These are phyloP conservation scores for Aquilaria malaccensis DNA, from an alignment of 345 rosid species.

Conservation along the genomic window DNA sequence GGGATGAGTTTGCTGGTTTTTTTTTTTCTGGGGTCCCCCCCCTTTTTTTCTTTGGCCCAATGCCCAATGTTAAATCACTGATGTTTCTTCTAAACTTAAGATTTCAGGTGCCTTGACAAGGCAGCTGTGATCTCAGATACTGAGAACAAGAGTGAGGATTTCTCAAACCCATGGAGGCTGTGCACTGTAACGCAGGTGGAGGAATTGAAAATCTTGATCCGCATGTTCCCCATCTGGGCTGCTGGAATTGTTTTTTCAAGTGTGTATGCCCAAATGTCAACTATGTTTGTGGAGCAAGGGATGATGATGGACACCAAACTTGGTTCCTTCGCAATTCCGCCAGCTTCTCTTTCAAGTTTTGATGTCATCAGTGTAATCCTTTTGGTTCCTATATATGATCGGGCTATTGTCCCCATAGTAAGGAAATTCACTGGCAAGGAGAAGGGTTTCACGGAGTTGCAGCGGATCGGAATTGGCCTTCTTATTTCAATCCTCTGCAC, in stretches of 20 bases:
- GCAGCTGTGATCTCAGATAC: slow-evolving; percentile 64
- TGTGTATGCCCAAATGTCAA: slow-evolving; percentile 71
- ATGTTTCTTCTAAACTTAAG: not conserved
- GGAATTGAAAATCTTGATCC: slow-evolving; percentile 70
- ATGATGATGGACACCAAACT: slow-evolving; percentile 64
- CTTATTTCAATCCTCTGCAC: slow-evolving; percentile 54
- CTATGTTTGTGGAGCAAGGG: slow-evolving; percentile 87
- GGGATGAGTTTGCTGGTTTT: too few species aligned
- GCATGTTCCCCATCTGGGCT: slow-evolving; percentile 89
- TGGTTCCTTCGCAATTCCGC: slow-evolving; percentile 74
- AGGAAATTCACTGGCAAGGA: slow-evolving; percentile 66
- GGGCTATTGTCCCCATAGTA: slow-evolving; percentile 59
- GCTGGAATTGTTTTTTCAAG: slow-evolving; percentile 72
- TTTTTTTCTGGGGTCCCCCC: not conserved
- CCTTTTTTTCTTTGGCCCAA: too few species aligned
- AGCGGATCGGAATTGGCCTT: slow-evolving; percentile 82
- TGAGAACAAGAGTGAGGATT: slow-evolving; percentile 45
- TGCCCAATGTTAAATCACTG: not conserved
- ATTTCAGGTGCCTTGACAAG: slow-evolving; percentile 72
- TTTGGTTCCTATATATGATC: slow-evolving; percentile 74
- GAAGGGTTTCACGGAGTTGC: slow-evolving; percentile 74
- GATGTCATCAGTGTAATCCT: slow-evolving; percentile 64
- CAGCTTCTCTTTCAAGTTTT: slow-evolving; percentile 69
- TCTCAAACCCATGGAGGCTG: slow-evolving; percentile 55
- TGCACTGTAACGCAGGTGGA: slow-evolving; percentile 89